Evolutionary conservation across 75 land plant genomes (phyloP).

Genomic region (Pseudotsuga menziesii): DNA sequence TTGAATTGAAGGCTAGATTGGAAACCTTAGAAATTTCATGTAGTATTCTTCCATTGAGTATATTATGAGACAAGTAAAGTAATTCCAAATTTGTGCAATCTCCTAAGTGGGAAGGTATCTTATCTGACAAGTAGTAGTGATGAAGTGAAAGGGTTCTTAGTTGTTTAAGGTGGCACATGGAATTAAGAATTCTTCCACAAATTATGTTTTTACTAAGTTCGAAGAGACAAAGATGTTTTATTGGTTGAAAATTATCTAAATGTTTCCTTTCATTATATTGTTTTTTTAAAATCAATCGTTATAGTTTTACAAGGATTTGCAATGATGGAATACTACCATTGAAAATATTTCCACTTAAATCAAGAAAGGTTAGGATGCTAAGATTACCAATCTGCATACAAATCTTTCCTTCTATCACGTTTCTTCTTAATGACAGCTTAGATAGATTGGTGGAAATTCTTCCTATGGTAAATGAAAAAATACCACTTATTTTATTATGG

Average conservation of each 20-base stretch:
- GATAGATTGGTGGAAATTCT: neutral
- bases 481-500: neutral
- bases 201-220: neutral
- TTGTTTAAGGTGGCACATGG: conserved; percentile 42
- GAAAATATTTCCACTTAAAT: conserved; percentile 14
- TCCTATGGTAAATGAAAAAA: neutral
- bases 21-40: too few relatives aligned
- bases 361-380: conserved; percentile 10
- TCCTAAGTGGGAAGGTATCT: conserved; percentile 44
- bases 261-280: conserved; percentile 21
- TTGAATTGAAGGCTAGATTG: too few relatives aligned
- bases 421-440: neutral
- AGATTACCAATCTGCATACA: conserved; percentile 16
- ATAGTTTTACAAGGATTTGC: neutral
- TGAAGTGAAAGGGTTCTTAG: conserved; percentile 44
- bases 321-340: conserved; percentile 18
- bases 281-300: conserved; percentile 16
- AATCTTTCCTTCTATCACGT: neutral
- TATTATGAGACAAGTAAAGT: conserved; percentile 65
- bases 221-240: conserved; percentile 11
- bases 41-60: conserved; percentile 55
- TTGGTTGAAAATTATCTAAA: conserved; percentile 21
- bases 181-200: conserved; percentile 30
- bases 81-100: conserved; percentile 37
- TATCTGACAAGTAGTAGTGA: conserved; percentile 35